Evolutionary conservation across 305 asterid genomes (phyloP), one percentile per base, ranked within the genome.

Genomic region (Rubia tinctorum): DNA sequence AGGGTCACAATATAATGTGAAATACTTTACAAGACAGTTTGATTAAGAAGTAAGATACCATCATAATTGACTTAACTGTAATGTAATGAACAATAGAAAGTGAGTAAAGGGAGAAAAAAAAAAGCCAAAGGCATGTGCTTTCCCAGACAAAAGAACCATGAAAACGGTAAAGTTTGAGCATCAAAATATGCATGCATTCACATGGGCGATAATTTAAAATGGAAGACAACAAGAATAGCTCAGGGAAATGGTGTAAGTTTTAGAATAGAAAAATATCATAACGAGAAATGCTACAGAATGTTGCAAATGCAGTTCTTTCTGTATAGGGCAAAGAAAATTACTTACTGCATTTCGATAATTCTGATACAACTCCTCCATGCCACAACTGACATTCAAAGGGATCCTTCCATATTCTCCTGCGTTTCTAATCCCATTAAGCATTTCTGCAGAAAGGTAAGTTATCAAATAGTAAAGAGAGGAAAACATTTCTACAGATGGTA

Each of bases 281-380:
- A 30, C 27, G 40, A 17, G 9, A 68, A 22, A 5, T 12, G 5
- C 20, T 44, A 27, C 11, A 65, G 7, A 20, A 59, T 60, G 10
- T 17, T 77, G 66, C 42, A 37, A 58, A 60, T 49, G 72, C 43
- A 75, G 74, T 69, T 76, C 68, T 74, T 67, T 69, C 47, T 44
- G 15, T 42, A 17, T 81, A 72, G 75, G 80, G 74, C 62, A 68
- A 76, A 82, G 83, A 82, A 77, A 78, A 82, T 80, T 76, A 77
- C 80, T 86, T 88, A 93, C 97, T 73, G 98, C 97, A 75, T 88
- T 86, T 77, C 88, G 89, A 84, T 93, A 93, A 80, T 87, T 93
- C 79, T 85, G 86, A 78, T 83, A 91, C 81, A 93, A 79, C 82
- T 91, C 98, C 82, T 87, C 89, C 97, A 93, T 88, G 79, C 87